These are phyloP conservation scores for Fusarium dlaminii DNA, from an alignment of 2,329 filamentous ascomycete species.

Conservation along the genomic window DNA sequence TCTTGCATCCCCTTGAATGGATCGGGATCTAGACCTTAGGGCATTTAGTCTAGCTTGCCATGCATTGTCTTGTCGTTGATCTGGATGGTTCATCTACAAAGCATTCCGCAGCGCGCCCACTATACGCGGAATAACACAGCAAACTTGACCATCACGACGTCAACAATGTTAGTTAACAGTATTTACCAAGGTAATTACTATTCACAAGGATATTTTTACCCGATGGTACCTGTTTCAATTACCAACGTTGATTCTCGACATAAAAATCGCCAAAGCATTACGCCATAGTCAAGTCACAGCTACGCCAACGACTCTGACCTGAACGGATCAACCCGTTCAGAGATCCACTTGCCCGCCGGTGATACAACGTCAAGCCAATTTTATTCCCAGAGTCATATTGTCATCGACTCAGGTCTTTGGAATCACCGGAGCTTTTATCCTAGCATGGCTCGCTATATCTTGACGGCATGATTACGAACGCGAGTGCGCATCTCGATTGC, in stretches of 20 bases:
- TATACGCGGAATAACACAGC: background rate
- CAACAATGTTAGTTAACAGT: background rate
- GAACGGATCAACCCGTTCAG: background rate
- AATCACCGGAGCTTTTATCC: background rate
- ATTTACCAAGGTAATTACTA: background rate
- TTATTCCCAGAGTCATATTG: conserved; percentile 13
- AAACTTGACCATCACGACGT: background rate
- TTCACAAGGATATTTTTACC: background rate
- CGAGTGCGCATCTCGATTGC: background rate
- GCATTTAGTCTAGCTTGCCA: background rate
- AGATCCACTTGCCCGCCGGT: conserved; percentile 1
- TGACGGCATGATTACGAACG: conserved; percentile 18
- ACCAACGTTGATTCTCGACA: accelerated
- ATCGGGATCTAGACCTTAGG: background rate
- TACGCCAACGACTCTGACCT: conserved; percentile 1
- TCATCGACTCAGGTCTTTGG: conserved; percentile 15
- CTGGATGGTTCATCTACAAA: background rate
- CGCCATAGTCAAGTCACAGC: conserved; percentile 23
- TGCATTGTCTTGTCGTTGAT: too few relatives aligned
- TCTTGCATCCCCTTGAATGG: background rate
- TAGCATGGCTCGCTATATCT: background rate
- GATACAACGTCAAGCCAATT: background rate
- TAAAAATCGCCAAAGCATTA: background rate
- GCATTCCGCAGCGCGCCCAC: background rate
- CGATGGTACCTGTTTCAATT: background rate